These are phyloP conservation scores for Centaurea solstitialis DNA, from an alignment of 129 eudicot genomes.

Conservation along the genomic window DNA sequence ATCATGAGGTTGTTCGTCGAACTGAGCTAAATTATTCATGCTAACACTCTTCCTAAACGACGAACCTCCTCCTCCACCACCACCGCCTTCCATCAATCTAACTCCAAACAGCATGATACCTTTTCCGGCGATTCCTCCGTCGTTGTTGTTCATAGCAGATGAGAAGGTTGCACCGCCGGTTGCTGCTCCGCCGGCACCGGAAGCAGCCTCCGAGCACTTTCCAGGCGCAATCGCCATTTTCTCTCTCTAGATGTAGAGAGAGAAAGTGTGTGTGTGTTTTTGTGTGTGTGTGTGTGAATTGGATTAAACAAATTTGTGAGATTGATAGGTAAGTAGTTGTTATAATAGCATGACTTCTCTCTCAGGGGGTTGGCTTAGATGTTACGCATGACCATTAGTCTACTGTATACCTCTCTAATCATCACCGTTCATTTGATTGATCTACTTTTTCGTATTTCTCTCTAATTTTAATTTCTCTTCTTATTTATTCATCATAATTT, in stretches of 20 bases:
- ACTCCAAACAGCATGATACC: conserved; percentile 93
- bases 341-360: too few species aligned
- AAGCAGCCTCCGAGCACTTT: conserved; percentile 42
- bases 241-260: conserved; percentile 11
- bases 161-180: conserved; percentile 26
- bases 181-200: conserved; percentile 25
- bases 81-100: conserved; percentile 50
- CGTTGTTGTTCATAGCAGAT: conserved; percentile 15
- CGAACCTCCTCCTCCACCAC: conserved; percentile 32
- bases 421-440: conserved; percentile 21
- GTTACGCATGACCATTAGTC: conserved; percentile 33
- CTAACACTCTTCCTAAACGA: conserved; percentile 79
- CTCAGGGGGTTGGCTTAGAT: conserved; percentile 22
- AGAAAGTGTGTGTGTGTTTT: neutral
- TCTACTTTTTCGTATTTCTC: neutral
- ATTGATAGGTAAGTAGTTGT: conserved; percentile 34
- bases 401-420: conserved; percentile 16
- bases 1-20: conserved; percentile 53
- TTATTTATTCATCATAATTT: neutral
- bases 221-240: conserved; percentile 38
- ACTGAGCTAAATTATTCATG: conserved; percentile 82
- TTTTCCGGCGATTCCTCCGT: conserved; percentile 26
- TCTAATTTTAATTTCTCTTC: neutral
- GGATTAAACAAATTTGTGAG: conserved; percentile 20
- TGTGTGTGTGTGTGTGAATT: conserved; percentile 9